A percentile compares a stretch with the other conserved stretches of the same genome.
phyloP scores from a whole-genome alignment of 108 stramenopile genomes.

The Schizochytrium sp. region DNA sequence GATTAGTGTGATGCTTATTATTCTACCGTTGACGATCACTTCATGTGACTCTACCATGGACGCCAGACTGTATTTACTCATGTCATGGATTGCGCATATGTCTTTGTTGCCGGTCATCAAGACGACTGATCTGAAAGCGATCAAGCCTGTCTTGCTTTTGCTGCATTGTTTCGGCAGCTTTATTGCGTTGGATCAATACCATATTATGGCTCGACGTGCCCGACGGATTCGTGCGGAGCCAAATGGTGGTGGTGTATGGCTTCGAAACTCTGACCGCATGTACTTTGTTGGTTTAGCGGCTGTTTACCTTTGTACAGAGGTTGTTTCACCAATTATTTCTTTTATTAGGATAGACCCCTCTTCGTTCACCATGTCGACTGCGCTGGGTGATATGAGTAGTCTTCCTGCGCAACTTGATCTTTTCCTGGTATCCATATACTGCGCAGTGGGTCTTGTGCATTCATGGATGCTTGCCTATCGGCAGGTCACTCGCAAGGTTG shows the following conservation, averaged over 20 bases:
- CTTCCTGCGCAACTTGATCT: neutral
- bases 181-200: conserved; percentile 53
- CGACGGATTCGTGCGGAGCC: conserved; percentile 40
- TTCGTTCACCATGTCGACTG: too few relatives aligned
- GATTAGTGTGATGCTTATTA: conserved; percentile 27
- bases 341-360: neutral
- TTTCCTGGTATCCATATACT: conserved; percentile 45
- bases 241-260: conserved; percentile 54
- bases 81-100: conserved; percentile 50
- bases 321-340: neutral
- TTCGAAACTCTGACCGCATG: neutral
- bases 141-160: conserved; percentile 49
- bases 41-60: conserved; percentile 60
- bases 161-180: conserved; percentile 30
- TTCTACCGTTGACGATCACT: conserved; percentile 8
- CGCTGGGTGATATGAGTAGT: neutral
- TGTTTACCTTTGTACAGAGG: conserved; percentile 29
- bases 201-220: conserved; percentile 38
- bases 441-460: conserved; percentile 49
- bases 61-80: conserved; percentile 48
- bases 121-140: conserved; percentile 38
- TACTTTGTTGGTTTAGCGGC: conserved; percentile 45
- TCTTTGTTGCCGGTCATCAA: conserved; percentile 39
- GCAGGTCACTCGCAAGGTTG: conserved; percentile 54
- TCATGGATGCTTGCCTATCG: conserved; percentile 40